These are phyloP conservation scores for Fraxinus latifolia DNA, from an alignment of 305 asterid genomes.

Conservation along the genomic window DNA sequence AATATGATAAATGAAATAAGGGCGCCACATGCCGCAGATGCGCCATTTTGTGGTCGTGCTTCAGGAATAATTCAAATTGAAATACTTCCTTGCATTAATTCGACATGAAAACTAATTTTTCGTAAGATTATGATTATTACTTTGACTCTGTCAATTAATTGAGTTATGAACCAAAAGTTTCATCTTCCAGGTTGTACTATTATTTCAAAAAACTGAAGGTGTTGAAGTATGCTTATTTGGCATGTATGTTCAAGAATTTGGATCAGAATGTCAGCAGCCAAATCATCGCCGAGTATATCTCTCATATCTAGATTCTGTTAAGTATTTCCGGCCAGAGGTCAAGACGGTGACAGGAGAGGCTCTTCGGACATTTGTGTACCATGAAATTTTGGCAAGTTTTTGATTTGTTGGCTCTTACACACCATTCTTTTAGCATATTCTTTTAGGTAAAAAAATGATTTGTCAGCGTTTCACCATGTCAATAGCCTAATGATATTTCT, in stretches of 20 bases:
- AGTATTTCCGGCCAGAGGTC: conserved; percentile 94
- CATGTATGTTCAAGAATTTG: conserved; percentile 97
- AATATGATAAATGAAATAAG: not conserved
- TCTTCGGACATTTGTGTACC: conserved; percentile 91
- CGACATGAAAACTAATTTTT: not conserved
- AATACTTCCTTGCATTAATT: not conserved
- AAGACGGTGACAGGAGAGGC: conserved; percentile 93
- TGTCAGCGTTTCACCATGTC: not conserved
- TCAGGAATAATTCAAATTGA: not conserved
- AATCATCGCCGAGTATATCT: conserved; percentile 97
- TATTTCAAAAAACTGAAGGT: conserved; percentile 94
- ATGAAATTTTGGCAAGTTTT: conserved; percentile 81
- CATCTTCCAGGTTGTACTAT: conserved; percentile 67
- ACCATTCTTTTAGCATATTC: not conserved
- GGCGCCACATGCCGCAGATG: not conserved
- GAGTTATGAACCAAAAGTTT: conserved; percentile 23
- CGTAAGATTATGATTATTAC: conserved; percentile 4
- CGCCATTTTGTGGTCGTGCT: not conserved
- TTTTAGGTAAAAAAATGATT: not conserved
- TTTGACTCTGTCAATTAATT: not conserved
- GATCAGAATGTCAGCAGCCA: conserved; percentile 94
- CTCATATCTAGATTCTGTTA: conserved; percentile 92
- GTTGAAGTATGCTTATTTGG: conserved; percentile 98
- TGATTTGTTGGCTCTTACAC: conserved; percentile 15
- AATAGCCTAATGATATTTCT: conserved; percentile 19